These are phyloP conservation scores for Aureobasidium sp. DNA, from an alignment of 2,329 filamentous ascomycete genomes.

Conservation along the genomic window DNA sequence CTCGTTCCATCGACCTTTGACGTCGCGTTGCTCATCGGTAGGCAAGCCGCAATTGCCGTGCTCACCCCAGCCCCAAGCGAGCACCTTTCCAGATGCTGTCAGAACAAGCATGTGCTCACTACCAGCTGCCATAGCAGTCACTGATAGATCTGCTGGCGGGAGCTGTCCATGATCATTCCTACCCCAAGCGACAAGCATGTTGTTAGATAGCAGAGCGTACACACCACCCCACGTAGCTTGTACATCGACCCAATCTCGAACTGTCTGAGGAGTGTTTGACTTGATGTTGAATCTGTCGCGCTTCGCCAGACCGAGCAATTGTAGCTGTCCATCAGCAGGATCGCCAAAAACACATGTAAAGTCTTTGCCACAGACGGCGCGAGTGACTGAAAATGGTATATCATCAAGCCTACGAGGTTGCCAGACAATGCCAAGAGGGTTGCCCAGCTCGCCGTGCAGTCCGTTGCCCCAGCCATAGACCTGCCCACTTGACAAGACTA, in stretches of 20 bases:
- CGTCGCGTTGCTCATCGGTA: conserved; percentile 52
- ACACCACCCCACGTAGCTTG: conserved; percentile 76
- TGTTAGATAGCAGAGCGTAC: conserved; percentile 57
- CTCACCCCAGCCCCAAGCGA: conserved; percentile 95
- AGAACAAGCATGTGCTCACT: conserved; percentile 84
- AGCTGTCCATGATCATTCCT: conserved; percentile 79
- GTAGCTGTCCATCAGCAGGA: conserved; percentile 49
- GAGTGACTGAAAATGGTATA: conserved; percentile 52
- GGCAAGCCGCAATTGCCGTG: conserved; percentile 87
- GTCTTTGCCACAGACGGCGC: conserved; percentile 72
- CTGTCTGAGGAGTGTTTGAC: conserved; percentile 40
- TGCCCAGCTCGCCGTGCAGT: conserved; percentile 75
- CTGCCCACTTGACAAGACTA: conserved; percentile 63
- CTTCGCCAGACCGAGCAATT: conserved; percentile 67
- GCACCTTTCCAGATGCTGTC: conserved; percentile 53
- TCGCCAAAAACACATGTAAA: conserved; percentile 65
- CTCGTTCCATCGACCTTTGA: conserved; percentile 61
- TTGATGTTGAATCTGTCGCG: conserved; percentile 52
- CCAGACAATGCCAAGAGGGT: conserved; percentile 45
- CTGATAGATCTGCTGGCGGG: conserved; percentile 53
- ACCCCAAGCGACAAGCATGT: conserved; percentile 65
- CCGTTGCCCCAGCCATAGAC: conserved; percentile 85
- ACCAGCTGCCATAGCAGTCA: conserved; percentile 64
- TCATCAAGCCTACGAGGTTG: conserved; percentile 54
- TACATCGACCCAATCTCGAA: conserved; percentile 58